Evolutionary conservation across 2,329 filamentous ascomycete species (phyloP).

Genomic region (Lecanicillium sp.): DNA sequence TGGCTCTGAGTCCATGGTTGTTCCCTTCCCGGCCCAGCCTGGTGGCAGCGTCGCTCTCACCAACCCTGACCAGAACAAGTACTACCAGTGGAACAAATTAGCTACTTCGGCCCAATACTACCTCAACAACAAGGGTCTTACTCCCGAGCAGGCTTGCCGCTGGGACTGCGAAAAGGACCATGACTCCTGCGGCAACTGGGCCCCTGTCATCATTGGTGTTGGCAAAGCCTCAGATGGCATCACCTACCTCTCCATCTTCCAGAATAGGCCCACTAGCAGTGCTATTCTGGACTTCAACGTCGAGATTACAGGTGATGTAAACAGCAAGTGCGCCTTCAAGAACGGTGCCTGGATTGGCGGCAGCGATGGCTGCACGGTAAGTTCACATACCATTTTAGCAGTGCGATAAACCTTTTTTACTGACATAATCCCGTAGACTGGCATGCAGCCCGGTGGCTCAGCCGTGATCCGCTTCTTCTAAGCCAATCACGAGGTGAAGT

Average conservation of each 20-base stretch:
- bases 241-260: conserved; percentile 78
- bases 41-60: conserved; percentile 57
- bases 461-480: conserved; percentile 37
- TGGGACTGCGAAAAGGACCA: conserved; percentile 52
- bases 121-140: conserved; percentile 73
- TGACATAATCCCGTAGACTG: conserved; percentile 26
- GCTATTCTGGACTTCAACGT: conserved; percentile 71
- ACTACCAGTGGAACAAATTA: conserved; percentile 70
- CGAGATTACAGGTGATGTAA: conserved; percentile 60
- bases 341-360: conserved; percentile 54
- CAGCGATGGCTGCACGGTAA: conserved; percentile 69
- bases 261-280: conserved; percentile 67
- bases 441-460: conserved; percentile 29
- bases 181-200: conserved; percentile 69
- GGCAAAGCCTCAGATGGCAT: conserved; percentile 55
- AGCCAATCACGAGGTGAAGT: conserved; percentile 10
- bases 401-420: not conserved
- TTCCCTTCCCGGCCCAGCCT: conserved; percentile 59
- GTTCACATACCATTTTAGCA: conserved; percentile 24
- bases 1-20: conserved; percentile 79
- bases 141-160: conserved; percentile 59
- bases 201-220: conserved; percentile 78
- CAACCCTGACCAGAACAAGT: conserved; percentile 62
- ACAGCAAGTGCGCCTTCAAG: conserved; percentile 53
- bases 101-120: conserved; percentile 92